Percentiles rank a stretch among this genome's conserved stretches.
Evolutionary conservation across 306 rosid genomes (phyloP).

Genomic region (Malus orientalis): DNA sequence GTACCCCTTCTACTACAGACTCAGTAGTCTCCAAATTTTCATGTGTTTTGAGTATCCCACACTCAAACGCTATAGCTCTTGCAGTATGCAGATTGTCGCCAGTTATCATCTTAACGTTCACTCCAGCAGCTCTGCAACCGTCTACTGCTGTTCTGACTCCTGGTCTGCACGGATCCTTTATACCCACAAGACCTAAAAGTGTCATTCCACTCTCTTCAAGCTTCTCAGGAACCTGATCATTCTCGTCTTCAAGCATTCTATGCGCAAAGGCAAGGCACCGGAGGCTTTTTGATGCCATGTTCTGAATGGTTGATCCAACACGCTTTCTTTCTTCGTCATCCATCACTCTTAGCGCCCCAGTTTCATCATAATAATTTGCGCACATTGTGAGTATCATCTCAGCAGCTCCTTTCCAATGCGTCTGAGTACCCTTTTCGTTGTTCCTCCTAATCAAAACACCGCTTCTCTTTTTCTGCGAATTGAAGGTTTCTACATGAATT

Average conservation of each 20-base stretch:
- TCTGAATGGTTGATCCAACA: not conserved
- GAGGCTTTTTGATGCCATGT: conserved; percentile 6
- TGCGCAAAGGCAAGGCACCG: conserved; percentile 11
- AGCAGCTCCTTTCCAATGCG: not conserved
- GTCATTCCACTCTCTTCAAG: conserved; percentile 21
- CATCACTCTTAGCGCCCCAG: not conserved
- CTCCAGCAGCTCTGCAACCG: conserved; percentile 26
- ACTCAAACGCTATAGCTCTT: conserved; percentile 29
- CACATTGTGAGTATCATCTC: not conserved
- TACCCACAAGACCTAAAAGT: conserved; percentile 20
- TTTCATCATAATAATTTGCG: conserved; percentile 1
- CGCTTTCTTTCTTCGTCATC: not conserved
- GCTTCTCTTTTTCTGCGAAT: not conserved
- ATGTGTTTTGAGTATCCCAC: conserved; percentile 25
- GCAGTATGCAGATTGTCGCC: conserved; percentile 36
- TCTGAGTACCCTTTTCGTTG: not conserved
- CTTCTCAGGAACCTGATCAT: not conserved
- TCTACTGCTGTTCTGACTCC: conserved; percentile 26
- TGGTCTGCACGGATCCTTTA: conserved; percentile 29
- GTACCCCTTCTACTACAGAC: conserved; percentile 31
- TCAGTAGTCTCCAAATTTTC: not conserved
- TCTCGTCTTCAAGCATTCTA: not conserved
- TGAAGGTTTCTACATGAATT: not conserved
- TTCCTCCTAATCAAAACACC: not conserved
- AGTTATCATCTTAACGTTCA: conserved; percentile 32